Evolutionary conservation across 164 flowering plant genomes (phyloP).

Genomic region (Berberis vulgaris): DNA sequence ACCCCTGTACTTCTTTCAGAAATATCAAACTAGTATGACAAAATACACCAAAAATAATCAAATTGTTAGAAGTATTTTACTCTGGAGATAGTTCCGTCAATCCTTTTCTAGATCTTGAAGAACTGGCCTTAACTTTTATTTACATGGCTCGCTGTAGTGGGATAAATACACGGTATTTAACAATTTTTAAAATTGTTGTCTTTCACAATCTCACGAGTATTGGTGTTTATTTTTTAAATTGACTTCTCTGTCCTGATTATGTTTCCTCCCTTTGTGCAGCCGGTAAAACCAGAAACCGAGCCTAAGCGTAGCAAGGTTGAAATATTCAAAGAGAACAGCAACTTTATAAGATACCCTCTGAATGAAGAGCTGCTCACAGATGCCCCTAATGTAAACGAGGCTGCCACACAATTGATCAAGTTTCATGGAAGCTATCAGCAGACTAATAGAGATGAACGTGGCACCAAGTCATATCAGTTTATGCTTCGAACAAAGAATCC

Average conservation of each 20-base stretch:
- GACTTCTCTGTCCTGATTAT: background rate
- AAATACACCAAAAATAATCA: no score
- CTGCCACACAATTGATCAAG: slow-evolving; percentile 89
- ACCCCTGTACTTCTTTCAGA: no score
- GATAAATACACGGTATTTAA: no score
- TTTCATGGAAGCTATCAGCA: slow-evolving; percentile 99
- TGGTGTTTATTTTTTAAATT: background rate
- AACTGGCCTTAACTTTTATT: background rate
- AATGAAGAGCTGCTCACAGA: slow-evolving; percentile 88
- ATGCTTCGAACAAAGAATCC: slow-evolving; percentile 99
- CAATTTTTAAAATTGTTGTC: background rate
- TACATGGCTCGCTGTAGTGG: background rate
- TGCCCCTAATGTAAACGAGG: slow-evolving; percentile 77
- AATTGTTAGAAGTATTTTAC: no score
- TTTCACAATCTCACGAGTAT: background rate
- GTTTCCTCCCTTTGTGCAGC: slow-evolving; percentile 41
- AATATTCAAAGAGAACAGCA: slow-evolving; percentile 87
- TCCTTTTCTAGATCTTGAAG: background rate
- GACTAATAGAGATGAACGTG: slow-evolving; percentile 76
- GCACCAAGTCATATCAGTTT: slow-evolving; percentile 64
- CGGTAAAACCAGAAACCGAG: slow-evolving; percentile 61
- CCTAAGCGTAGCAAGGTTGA: slow-evolving; percentile 95
- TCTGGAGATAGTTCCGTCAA: no score
- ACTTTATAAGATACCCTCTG: slow-evolving; percentile 86
- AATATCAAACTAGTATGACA: no score